A percentile compares a stretch with the other conserved stretches of the same genome.
Conservation (phyloP, 305 asterid genomes). For the Rubia occidens region DNA sequence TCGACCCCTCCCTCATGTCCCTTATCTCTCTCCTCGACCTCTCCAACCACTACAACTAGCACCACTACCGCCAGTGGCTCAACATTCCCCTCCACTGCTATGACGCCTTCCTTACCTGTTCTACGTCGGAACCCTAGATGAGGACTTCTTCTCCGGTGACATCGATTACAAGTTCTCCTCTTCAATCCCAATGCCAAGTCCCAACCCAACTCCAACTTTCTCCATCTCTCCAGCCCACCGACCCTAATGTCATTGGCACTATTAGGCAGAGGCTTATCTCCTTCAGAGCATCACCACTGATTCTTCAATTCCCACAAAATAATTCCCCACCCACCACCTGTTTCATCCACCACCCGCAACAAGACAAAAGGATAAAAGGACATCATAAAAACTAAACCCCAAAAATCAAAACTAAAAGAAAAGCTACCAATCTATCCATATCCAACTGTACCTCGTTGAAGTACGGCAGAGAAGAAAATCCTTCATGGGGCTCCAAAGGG, state of each 20-base stretch:
- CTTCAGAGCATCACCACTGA: too few species aligned
- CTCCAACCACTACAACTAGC: constrained; percentile 30
- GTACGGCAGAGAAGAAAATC: too few species aligned
- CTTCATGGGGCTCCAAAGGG: too few species aligned
- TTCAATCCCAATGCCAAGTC: constrained; percentile 36
- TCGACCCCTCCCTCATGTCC: constrained; percentile 60
- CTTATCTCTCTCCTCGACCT: constrained; percentile 67
- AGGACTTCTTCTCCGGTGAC: constrained; percentile 16
- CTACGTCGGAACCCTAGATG: constrained; percentile 2
- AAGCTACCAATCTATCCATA: too few species aligned
- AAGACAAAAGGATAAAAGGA: too few species aligned
- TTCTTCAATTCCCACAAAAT: too few species aligned
- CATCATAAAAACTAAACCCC: too few species aligned
- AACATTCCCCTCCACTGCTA: constrained; percentile 51
- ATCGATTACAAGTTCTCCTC: constrained; percentile 69
- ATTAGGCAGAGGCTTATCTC: constrained; percentile 31
- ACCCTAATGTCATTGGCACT: constrained; percentile 33
- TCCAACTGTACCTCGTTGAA: too few species aligned
- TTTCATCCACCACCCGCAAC: too few species aligned
- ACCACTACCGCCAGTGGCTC: constrained; percentile 22
- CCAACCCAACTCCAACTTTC: constrained; percentile 11
- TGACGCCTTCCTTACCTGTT: constrained; percentile 29
- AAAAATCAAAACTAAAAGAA: too few species aligned
- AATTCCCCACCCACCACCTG: too few species aligned
- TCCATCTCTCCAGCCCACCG: constrained; percentile 33